A percentile compares a stretch with the other conserved stretches of the same genome.
Conservation (phyloP, 768 basidiomycete genomes). For the Termitomyces sp. region DNA sequence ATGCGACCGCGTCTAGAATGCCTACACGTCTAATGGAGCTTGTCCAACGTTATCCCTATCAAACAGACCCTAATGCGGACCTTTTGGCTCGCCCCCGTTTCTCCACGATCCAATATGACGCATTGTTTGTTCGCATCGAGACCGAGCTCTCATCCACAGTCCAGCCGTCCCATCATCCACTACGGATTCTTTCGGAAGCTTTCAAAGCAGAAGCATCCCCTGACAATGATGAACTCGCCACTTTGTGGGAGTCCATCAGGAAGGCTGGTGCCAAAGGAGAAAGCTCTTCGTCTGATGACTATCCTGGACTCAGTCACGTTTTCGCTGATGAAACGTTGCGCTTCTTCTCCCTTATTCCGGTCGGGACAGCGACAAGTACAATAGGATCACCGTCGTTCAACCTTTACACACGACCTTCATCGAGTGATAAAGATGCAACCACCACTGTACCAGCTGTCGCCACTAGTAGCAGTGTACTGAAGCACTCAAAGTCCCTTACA, state of each 20-base stretch:
- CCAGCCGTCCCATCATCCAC: constrained; percentile 42
- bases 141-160: constrained; percentile 37
- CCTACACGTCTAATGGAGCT: constrained; percentile 69
- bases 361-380: constrained; percentile 25
- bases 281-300: constrained; percentile 27
- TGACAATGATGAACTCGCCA: constrained; percentile 26
- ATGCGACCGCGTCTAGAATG: constrained; percentile 47
- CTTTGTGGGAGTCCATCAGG: constrained; percentile 53
- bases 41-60: constrained; percentile 64
- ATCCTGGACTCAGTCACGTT: constrained; percentile 41
- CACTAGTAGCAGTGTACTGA: constrained; percentile 11
- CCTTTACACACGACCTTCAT: constrained; percentile 23
- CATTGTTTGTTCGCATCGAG: constrained; percentile 63
- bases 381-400: constrained; percentile 27
- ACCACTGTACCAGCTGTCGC: constrained; percentile 10
- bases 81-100: constrained; percentile 62
- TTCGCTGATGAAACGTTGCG: constrained; percentile 68
- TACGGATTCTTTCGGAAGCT: constrained; percentile 58
- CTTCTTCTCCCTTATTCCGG: constrained; percentile 45
- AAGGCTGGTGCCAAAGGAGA: constrained; percentile 29
- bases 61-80: constrained; percentile 26
- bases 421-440: constrained; percentile 16
- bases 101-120: constrained; percentile 58
- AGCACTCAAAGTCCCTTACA: constrained; percentile 25
- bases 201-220: constrained; percentile 36